Base-by-base conservation (phyloP, 2,329 filamentous ascomycete species). In the Epichloe scottii region DNA sequence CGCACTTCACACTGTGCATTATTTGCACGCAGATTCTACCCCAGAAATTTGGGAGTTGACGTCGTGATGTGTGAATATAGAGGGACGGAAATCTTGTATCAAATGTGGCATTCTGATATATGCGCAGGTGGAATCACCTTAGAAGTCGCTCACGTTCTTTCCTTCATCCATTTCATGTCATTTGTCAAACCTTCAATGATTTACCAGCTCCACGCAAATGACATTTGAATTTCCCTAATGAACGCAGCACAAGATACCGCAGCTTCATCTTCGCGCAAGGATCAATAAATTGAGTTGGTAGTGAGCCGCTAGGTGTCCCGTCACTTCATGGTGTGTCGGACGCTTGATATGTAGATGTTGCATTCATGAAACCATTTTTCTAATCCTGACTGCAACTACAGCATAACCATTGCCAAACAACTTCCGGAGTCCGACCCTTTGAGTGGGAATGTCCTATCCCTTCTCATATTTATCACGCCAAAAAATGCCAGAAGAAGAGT, bases 381-480 rank as follows among this genome's bases (percentile, higher is more conserved):
- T 64, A 65, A 69, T 69, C 61, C 63, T 61, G 65, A 68, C 67
- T 71, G 69, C 66, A 66, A 68, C 66, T 70, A 70, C 68, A 66
- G 64, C 65, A 70, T 67, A 70, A 67, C 65, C 67, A 63, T 66
- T 66, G 62, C 62, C 67, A 66, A 64, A 61, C 62, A 65, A 63
- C 65, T 66, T 68, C 67, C 67, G 62, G 62, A 68, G 63, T 65
- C 67, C 65, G 63, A 67, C 64, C 67, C 66, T 62, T 34, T 59
- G 65, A 67, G 63, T 52, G 59, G 59, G 63, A 66, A 64, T 62
- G 55, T 60, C 59, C 61, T 58, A 60, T 66, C 57, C 59, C 62
- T 63, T 56, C 65, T 64, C 64, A 63, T 70, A 63, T 69, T 73
- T 71, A 74, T 73, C 71, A 75, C 73, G 73, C 74, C 73, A 65